Evolutionary conservation across 768 basidiomycete genomes (phyloP), one percentile per base, ranked within the genome.

Genomic region (Suillus luteus): DNA sequence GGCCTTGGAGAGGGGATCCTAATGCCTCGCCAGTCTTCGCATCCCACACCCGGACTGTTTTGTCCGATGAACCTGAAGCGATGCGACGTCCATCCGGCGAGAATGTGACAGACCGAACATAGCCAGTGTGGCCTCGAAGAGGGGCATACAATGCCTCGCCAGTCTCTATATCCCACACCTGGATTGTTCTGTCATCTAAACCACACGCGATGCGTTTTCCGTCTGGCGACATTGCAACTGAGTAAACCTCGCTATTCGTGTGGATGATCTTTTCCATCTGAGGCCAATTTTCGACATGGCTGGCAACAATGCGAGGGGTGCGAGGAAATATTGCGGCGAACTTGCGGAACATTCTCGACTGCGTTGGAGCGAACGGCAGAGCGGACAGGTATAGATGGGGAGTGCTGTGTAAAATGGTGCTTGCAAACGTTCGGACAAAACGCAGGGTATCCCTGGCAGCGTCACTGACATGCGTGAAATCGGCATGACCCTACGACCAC

Each of bases 1-100:
- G 65, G 5, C 58, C 65, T 41, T 4, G 22, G 31, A 66, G 67
- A 1, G 64, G 68, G 1, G 66, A 68, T 58, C 40, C 55, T 63
- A 74, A 48, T 10, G 66, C 63, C 24, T 65, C 68, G 2, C 60
- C 38, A 46, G 72, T 71, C 19, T 49, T 15, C 14, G 17, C 38
- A 43, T 59, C 58, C 58, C 58, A 59, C 19, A 59, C 40, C 14
- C 22, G 58, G 17, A 59, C 11, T 3, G 14, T 49, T 0, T 7
- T 5, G 22, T 49, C 22, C 5, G 0, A 14, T 15, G 48, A 49
- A 1, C 75, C 73, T 0, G 75, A 75, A 6, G 69, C 64, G 41
- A 77, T 66, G 48, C 61, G 64, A 46, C 14, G 64, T 9, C 76
- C 75, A 19, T 76, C 74, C 0, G 59, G 33, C 2, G 72, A 73